phyloP scores from a whole-genome alignment of 306 rosid genomes.

The Vicia faba region DNA sequence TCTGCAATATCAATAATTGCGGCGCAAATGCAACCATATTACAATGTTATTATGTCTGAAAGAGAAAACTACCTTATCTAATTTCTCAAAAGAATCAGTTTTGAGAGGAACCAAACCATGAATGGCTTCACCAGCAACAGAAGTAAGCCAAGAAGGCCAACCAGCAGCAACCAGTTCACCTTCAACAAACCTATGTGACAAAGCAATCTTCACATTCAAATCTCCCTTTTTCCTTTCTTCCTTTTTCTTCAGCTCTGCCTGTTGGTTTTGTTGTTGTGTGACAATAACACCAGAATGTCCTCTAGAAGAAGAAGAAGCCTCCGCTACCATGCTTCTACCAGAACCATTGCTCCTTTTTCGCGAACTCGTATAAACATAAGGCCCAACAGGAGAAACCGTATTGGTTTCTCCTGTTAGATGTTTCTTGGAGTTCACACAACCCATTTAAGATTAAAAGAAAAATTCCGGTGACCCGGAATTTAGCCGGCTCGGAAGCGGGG shows the following conservation, averaged over 20 bases:
- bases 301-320: constrained; percentile 28
- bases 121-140: constrained; percentile 81
- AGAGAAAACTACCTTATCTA: constrained; percentile 65
- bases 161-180: constrained; percentile 89
- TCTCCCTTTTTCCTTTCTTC: constrained; percentile 46
- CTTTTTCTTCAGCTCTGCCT: constrained; percentile 34
- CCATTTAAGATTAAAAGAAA: constrained; percentile 44
- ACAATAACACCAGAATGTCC: constrained; percentile 30
- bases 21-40: background rate
- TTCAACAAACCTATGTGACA: constrained; percentile 55
- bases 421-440: constrained; percentile 85
- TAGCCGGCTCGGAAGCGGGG: constrained; percentile 27
- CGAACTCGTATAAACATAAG: background rate
- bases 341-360: constrained; percentile 40
- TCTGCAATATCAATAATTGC: background rate
- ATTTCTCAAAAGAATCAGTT: constrained; percentile 80
- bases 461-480: constrained; percentile 31
- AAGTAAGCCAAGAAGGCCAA: constrained; percentile 95
- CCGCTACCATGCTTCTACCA: constrained; percentile 8
- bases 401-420: background rate
- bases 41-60: no score
- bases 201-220: constrained; percentile 48
- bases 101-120: constrained; percentile 88
- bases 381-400: constrained; percentile 4
- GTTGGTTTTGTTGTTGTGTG: background rate